Evolutionary conservation across 2,329 filamentous ascomycete species (phyloP).

Genomic region (Sclerotinia borealis): DNA sequence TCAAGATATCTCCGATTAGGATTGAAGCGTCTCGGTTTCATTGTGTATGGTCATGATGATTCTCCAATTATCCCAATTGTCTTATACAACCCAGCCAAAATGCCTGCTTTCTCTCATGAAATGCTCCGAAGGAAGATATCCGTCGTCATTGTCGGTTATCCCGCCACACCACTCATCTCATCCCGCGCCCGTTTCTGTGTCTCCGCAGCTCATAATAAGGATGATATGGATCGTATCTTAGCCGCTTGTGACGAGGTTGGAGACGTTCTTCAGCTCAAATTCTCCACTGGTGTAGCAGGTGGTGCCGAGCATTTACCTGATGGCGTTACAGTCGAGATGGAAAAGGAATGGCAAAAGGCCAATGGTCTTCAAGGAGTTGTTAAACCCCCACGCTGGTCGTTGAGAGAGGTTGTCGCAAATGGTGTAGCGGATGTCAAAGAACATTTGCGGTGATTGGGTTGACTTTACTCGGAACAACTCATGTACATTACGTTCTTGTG

Average conservation of each 20-base stretch:
- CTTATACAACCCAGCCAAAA: slow-evolving; percentile 97
- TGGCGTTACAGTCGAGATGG: slow-evolving; percentile 64
- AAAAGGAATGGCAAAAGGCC: slow-evolving; percentile 58
- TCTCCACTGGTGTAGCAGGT: slow-evolving; percentile 91
- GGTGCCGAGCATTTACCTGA: slow-evolving; percentile 72
- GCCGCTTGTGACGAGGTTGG: slow-evolving; percentile 89
- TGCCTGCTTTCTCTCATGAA: slow-evolving; percentile 96
- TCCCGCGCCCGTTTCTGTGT: slow-evolving; percentile 95
- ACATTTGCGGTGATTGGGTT: slow-evolving; percentile 46
- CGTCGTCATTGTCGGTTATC: slow-evolving; percentile 94
- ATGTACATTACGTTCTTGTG: slow-evolving; percentile 14
- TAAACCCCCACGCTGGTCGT: slow-evolving; percentile 58
- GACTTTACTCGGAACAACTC: neutral
- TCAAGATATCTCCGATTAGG: slow-evolving; percentile 96
- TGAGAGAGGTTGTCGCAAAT: slow-evolving; percentile 66
- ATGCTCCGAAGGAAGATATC: slow-evolving; percentile 98
- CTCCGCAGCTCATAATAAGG: slow-evolving; percentile 94
- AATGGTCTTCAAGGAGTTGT: slow-evolving; percentile 46
- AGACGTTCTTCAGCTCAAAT: slow-evolving; percentile 88
- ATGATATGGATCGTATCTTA: slow-evolving; percentile 87
- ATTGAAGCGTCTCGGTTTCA: slow-evolving; percentile 92
- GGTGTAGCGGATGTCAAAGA: slow-evolving; percentile 64
- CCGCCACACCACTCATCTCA: slow-evolving; percentile 89
- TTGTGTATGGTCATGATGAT: slow-evolving; percentile 95
- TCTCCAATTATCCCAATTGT: slow-evolving; percentile 93